A percentile compares a stretch with the other conserved stretches of the same genome.
phyloP scores from a whole-genome alignment of 2,329 filamentous ascomycete species.

The Aureobasidium sp. region DNA sequence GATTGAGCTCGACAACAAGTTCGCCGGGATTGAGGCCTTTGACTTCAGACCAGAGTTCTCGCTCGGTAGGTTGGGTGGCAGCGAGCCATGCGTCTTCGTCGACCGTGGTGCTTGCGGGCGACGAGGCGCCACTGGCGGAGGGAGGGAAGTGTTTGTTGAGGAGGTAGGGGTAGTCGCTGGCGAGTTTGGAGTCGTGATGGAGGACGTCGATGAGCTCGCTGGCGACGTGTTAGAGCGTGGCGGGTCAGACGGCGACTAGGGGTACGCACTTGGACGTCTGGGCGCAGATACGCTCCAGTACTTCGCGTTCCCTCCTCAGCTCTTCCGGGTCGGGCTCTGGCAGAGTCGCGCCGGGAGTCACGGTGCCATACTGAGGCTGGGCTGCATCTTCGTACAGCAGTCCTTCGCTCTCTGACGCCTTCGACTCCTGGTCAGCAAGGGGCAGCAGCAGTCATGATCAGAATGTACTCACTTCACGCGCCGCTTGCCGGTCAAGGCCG shows the following conservation, averaged over 20 bases:
- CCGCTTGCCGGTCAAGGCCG: slow-evolving; percentile 35
- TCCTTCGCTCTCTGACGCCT: slow-evolving; percentile 40
- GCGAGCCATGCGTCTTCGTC: slow-evolving; percentile 23
- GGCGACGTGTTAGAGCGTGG: slow-evolving; percentile 11
- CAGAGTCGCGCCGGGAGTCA: slow-evolving; percentile 27
- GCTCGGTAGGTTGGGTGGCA: slow-evolving; percentile 21
- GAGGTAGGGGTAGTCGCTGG: slow-evolving; percentile 33
- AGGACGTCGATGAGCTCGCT: slow-evolving; percentile 45
- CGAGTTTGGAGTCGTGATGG: slow-evolving; percentile 33
- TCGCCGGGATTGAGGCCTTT: slow-evolving; percentile 22
- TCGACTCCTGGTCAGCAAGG: slow-evolving; percentile 20
- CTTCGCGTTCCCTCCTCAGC: slow-evolving; percentile 39
- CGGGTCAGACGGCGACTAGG: background rate
- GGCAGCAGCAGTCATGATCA: background rate
- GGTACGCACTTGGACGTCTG: slow-evolving; percentile 39
- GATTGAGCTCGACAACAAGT: slow-evolving; percentile 17
- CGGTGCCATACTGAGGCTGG: slow-evolving; percentile 38
- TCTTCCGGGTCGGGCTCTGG: slow-evolving; percentile 42
- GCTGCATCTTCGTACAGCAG: slow-evolving; percentile 36
- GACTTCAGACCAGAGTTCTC: slow-evolving; percentile 18
- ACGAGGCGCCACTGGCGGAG: slow-evolving; percentile 3
- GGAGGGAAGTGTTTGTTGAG: slow-evolving; percentile 34
- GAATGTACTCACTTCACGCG: slow-evolving; percentile 34
- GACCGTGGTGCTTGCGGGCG: background rate
- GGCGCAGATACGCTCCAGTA: slow-evolving; percentile 41